Evolutionary conservation across 139 green algal species (phyloP).

Genomic region (Pleodorina starrii): DNA sequence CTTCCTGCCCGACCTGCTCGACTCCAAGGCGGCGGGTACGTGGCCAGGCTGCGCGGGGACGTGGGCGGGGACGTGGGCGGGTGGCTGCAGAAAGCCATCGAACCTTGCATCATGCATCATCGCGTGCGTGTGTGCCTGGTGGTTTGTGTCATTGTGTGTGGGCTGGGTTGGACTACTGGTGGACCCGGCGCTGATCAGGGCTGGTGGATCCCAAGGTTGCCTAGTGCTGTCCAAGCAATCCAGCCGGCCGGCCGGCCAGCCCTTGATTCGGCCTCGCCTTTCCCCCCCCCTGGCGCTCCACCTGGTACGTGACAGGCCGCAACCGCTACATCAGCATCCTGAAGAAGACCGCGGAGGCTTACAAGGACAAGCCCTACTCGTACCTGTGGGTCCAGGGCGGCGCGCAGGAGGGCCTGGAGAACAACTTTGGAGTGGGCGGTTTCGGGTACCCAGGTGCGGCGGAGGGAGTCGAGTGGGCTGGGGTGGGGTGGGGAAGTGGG

Average conservation of each 20-base stretch:
- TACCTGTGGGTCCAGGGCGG: slow-evolving; percentile 89
- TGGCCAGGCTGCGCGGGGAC: too few species aligned
- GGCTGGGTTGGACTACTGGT: too few species aligned
- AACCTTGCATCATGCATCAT: too few species aligned
- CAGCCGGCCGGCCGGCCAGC: too few species aligned
- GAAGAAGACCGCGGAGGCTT: slow-evolving; percentile 74
- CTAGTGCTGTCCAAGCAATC: too few species aligned
- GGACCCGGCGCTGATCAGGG: too few species aligned
- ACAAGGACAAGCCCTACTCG: slow-evolving; percentile 81
- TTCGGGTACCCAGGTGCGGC: slow-evolving; percentile 63
- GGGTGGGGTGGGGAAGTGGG: background rate
- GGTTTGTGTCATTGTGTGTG: too few species aligned
- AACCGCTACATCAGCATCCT: slow-evolving; percentile 80
- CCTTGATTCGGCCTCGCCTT: too few species aligned
- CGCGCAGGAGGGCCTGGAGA: slow-evolving; percentile 81
- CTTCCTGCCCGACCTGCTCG: slow-evolving; percentile 95
- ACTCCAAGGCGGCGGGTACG: slow-evolving; percentile 81
- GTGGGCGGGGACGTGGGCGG: slow-evolving; percentile 1
- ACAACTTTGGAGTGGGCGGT: slow-evolving; percentile 86
- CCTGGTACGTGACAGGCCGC: slow-evolving; percentile 57
- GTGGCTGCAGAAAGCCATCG: too few species aligned
- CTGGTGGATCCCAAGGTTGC: too few species aligned
- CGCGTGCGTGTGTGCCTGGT: too few species aligned
- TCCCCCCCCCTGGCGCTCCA: too few species aligned
- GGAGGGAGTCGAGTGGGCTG: background rate